A percentile compares a stretch with the other conserved stretches of the same genome.
Conservation (phyloP, 352 stramenopile genomes). For the Sclerospora graminicola region DNA sequence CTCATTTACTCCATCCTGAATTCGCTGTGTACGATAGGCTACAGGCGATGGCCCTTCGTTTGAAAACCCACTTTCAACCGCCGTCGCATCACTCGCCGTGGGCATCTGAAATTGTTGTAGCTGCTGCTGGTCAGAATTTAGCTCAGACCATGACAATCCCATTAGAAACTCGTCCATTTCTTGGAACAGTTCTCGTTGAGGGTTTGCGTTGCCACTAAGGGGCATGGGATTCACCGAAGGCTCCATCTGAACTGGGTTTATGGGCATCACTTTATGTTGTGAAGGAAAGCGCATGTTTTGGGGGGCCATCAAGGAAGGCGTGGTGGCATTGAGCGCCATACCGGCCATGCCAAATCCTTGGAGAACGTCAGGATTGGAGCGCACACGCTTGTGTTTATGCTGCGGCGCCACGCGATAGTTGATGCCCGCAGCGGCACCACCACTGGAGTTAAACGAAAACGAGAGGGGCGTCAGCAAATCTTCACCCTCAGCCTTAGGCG, state of each 20-base stretch:
- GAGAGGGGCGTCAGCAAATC: slow-evolving; percentile 32
- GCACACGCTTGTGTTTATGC: slow-evolving; percentile 51
- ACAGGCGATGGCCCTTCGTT: slow-evolving; percentile 20
- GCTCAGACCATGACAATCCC: slow-evolving; percentile 34
- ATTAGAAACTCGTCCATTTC: slow-evolving; percentile 48
- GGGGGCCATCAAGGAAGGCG: slow-evolving; percentile 9
- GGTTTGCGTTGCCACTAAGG: slow-evolving; percentile 5
- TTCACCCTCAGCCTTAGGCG: slow-evolving; percentile 23
- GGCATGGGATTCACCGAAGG: slow-evolving; percentile 14
- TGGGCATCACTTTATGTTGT: slow-evolving; percentile 23
- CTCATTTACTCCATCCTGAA: slow-evolving; percentile 54
- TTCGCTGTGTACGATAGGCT: slow-evolving; percentile 48
- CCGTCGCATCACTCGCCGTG: slow-evolving; percentile 2
- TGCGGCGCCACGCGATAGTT: slow-evolving; percentile 36
- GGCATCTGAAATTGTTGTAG: slow-evolving; percentile 5
- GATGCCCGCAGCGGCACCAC: not conserved
- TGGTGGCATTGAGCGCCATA: slow-evolving; percentile 22
- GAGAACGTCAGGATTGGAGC: slow-evolving; percentile 48
- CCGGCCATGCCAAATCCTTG: slow-evolving; percentile 26
- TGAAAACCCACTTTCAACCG: slow-evolving; percentile 4
- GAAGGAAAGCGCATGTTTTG: slow-evolving; percentile 10
- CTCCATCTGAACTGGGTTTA: slow-evolving; percentile 21
- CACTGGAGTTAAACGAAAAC: slow-evolving; percentile 28
- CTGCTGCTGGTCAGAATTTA: slow-evolving; percentile 15
- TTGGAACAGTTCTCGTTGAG: slow-evolving; percentile 25